A percentile compares a stretch with the other conserved stretches of the same genome.
phyloP scores from a whole-genome alignment of 1,284 basidiomycete species.

The Spongiforma sp. region DNA sequence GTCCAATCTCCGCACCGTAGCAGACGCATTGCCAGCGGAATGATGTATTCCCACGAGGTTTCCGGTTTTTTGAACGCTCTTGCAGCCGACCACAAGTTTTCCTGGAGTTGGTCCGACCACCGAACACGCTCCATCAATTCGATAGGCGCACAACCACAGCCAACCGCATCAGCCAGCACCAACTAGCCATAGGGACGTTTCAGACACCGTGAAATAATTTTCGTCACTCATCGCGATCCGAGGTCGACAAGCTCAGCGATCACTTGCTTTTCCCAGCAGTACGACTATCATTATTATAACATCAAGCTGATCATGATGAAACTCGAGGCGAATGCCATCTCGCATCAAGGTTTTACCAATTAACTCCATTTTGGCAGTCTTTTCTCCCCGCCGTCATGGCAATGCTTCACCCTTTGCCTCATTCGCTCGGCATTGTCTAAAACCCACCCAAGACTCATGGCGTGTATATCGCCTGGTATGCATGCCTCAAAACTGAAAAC shows the following conservation, averaged over 20 bases:
- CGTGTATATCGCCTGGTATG: conserved; percentile 30
- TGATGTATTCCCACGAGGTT: conserved; percentile 18
- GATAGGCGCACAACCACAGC: conserved; percentile 7
- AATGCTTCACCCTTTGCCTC: conserved; percentile 26
- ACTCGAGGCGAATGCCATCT: conserved; percentile 6
- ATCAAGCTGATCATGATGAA: conserved; percentile 13
- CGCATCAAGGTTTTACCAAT: conserved; percentile 8
- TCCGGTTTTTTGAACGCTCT: conserved; percentile 12
- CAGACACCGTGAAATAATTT: not conserved
- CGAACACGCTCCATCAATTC: conserved; percentile 10
- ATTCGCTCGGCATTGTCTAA: conserved; percentile 16
- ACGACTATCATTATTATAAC: conserved; percentile 4
- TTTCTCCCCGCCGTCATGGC: conserved; percentile 21
- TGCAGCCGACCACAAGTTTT: conserved; percentile 33
- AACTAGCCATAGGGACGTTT: not conserved
- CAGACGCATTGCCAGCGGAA: conserved; percentile 19
- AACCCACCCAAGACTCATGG: conserved; percentile 18
- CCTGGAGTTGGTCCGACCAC: conserved; percentile 20
- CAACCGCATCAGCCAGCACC: conserved; percentile 5
- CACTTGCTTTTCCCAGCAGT: not conserved
- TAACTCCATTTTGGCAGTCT: conserved; percentile 11
- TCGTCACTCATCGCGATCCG: conserved; percentile 11
- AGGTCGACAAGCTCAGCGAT: conserved; percentile 4
- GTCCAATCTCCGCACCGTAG: conserved; percentile 36
- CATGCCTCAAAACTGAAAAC: conserved; percentile 24